Percentiles rank a stretch among this genome's conserved stretches.
phyloP scores from a whole-genome alignment of 139 green algal species.

The Pycnococcus provasolii region DNA sequence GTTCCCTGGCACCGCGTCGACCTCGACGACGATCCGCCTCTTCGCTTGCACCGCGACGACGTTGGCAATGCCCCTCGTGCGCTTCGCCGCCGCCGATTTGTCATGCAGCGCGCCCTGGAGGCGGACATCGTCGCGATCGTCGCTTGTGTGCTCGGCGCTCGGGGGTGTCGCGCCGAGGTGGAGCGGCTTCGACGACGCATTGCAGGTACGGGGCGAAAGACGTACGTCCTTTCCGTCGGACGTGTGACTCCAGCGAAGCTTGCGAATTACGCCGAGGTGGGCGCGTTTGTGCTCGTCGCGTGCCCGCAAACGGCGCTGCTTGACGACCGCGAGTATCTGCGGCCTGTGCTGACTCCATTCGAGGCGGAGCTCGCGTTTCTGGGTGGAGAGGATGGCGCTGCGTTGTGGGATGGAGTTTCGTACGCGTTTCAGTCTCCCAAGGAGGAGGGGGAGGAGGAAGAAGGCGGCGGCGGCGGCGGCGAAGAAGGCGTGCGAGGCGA shows the following conservation, averaged over 20 bases:
- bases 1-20: too few relatives aligned
- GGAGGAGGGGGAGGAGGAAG: too few relatives aligned
- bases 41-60: too few relatives aligned
- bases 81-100: not conserved
- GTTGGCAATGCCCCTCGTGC: not conserved
- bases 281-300: constrained; percentile 43
- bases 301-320: constrained; percentile 54
- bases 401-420: too few relatives aligned
- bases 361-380: constrained; percentile 56
- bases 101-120: constrained; percentile 40
- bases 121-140: constrained; percentile 73
- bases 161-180: constrained; percentile 59
- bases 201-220: constrained; percentile 15
- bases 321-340: constrained; percentile 76
- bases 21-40: too few relatives aligned
- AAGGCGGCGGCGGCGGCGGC: too few relatives aligned
- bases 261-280: constrained; percentile 86
- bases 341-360: constrained; percentile 78
- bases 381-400: not conserved
- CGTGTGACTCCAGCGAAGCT: constrained; percentile 87
- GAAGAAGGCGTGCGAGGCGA: too few relatives aligned
- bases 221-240: constrained; percentile 54
- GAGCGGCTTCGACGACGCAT: constrained; percentile 37
- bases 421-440: too few relatives aligned
- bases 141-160: constrained; percentile 62